phyloP scores from a whole-genome alignment of 164 flowering plant species.

The Dillenia suffruticosa region DNA sequence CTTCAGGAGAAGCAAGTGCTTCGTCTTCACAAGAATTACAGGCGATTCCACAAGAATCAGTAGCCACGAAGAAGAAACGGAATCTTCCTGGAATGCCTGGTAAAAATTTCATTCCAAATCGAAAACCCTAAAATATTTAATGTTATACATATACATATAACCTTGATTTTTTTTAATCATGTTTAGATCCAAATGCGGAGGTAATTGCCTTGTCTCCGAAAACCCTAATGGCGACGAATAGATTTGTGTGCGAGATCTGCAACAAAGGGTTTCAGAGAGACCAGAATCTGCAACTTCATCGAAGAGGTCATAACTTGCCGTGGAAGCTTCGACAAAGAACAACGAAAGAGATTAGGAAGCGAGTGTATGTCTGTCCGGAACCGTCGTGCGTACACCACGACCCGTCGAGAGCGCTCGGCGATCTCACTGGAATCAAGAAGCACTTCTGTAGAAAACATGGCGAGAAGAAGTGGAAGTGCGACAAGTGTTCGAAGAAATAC shows the following conservation, averaged over 20 bases:
- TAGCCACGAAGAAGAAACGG: conserved; percentile 52
- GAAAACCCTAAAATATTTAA: too few species aligned
- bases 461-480: conserved; percentile 94
- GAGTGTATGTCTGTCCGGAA: conserved; percentile 83
- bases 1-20: conserved; percentile 43
- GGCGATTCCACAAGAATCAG: conserved; percentile 3
- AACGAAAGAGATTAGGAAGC: conserved; percentile 48
- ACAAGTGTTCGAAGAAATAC: conserved; percentile 78
- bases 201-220: conserved; percentile 70
- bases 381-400: conserved; percentile 70
- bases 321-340: conserved; percentile 72
- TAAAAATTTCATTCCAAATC: conserved; percentile 8
- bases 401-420: conserved; percentile 78
- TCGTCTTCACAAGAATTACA: conserved; percentile 32
- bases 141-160: too few species aligned
- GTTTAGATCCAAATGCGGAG: conserved; percentile 80
- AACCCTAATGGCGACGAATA: conserved; percentile 62
- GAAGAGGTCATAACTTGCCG: conserved; percentile 72
- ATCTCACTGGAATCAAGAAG: conserved; percentile 83
- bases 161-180: background rate
- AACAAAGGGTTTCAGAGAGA: conserved; percentile 75
- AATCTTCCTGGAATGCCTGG: conserved; percentile 91
- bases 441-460: conserved; percentile 86
- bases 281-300: conserved; percentile 72
- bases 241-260: conserved; percentile 79